These are phyloP conservation scores for Penicillium simplicissimum DNA, from an alignment of 495 filamentous ascomycete species.

Conservation along the genomic window DNA sequence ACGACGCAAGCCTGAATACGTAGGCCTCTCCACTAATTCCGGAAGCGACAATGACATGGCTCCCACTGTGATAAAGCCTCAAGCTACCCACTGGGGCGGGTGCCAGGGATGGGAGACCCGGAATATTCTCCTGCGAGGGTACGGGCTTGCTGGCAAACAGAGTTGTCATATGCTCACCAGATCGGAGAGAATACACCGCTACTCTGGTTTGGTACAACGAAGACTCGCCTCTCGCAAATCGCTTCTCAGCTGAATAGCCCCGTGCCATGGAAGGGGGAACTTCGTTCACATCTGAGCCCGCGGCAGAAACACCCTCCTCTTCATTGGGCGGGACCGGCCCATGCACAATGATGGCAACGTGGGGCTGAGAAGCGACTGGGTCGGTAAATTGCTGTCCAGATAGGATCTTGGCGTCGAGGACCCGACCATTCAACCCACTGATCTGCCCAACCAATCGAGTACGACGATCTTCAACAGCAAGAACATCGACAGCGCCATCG, in stretches of 20 bases:
- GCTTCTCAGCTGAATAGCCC: slow-evolving; percentile 29
- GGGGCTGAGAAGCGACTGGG: slow-evolving; percentile 50
- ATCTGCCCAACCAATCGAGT: slow-evolving; percentile 65
- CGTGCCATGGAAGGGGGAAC: slow-evolving; percentile 29
- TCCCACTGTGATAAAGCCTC: slow-evolving; percentile 65
- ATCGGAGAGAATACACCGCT: slow-evolving; percentile 78
- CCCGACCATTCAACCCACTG: slow-evolving; percentile 74
- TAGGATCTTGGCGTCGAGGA: slow-evolving; percentile 78
- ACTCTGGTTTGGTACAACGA: slow-evolving; percentile 78
- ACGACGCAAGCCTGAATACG: slow-evolving; percentile 56
- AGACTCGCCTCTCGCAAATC: slow-evolving; percentile 37
- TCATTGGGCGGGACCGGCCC: slow-evolving; percentile 58
- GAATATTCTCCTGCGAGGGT: slow-evolving; percentile 44
- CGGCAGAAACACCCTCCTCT: slow-evolving; percentile 39
- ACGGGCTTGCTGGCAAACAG: slow-evolving; percentile 61
- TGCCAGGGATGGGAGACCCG: slow-evolving; percentile 44
- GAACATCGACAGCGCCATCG: slow-evolving; percentile 72
- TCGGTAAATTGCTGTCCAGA: slow-evolving; percentile 54
- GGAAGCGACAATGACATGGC: slow-evolving; percentile 70
- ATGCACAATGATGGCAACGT: slow-evolving; percentile 75
- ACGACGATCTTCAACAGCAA: slow-evolving; percentile 65
- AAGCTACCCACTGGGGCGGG: slow-evolving; percentile 71
- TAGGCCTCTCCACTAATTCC: slow-evolving; percentile 84
- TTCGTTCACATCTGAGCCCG: slow-evolving; percentile 42
- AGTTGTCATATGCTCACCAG: slow-evolving; percentile 64